Base-by-base conservation (phyloP, 2,329 filamentous ascomycete genomes). In the Dendryphion nanum region DNA sequence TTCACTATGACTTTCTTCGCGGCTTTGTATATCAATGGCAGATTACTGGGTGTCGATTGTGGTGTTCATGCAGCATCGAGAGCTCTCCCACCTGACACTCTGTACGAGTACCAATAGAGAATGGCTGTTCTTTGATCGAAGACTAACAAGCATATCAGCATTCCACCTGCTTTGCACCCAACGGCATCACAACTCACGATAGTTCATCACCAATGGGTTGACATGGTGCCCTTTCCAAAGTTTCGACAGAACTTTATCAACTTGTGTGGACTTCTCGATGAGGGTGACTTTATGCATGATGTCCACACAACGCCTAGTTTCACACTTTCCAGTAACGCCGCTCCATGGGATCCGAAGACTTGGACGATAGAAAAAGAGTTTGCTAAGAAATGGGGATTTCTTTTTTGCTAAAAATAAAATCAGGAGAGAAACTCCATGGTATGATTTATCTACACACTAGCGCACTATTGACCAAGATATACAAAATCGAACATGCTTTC, bases 221-320 rank as follows among this genome's bases (percentile, higher is more conserved):
- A 71, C 40, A 55, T 65, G n/a, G 63, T 70, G 19, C 67, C 67
- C 1, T 69, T 69, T 33, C 67, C 65, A 5, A 54, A 51, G 18
- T 59, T 70, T 53, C 48, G 68, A n/a, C 63, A 70, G 33, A 61
- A 57, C 33, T 40, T 70, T 31, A 70, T 71, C 26, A 33, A 32
- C 18, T 28, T 61, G 24, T 43, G 45, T 14, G 45, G 47, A 14
- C 47, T 59, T 2, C 40, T 71, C 26, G 62, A 71, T 43, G 55
- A 66, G 16, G 64, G 68, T 17, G 62, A 67, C 13, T 53, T 71
- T 12, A 19, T 67, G 19, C 38, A 38, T 7, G 65, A 68, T 40
- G 18, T 67, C 4, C 60, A 61, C 37, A 51, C 51, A 13, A 54
- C 61, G 45, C 48, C 48, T 3, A 66, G 62, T 40, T 66, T 67